phyloP scores from a whole-genome alignment of 768 basidiomycete species.

The Boletus sp. region DNA sequence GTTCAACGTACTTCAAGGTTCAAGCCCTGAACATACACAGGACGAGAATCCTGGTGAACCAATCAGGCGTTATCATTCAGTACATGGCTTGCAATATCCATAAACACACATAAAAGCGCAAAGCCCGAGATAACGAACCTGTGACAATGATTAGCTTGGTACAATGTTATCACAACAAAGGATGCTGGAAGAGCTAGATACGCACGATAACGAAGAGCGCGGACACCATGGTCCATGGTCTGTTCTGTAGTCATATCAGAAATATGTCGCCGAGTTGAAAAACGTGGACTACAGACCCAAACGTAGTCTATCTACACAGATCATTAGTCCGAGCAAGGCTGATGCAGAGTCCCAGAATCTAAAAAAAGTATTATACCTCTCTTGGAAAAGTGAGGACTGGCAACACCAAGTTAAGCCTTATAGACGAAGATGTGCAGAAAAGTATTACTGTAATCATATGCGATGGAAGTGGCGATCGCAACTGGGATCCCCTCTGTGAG shows the following conservation, averaged over 20 bases:
- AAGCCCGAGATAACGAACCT: slow-evolving; percentile 5
- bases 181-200: background rate
- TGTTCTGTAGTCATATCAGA: background rate
- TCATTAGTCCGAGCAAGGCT: background rate
- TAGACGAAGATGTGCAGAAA: too few species aligned
- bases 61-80: background rate
- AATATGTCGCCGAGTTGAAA: background rate
- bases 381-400: slow-evolving; percentile 1
- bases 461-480: too few species aligned
- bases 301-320: background rate
- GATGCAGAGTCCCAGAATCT: background rate
- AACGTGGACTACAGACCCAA: background rate
- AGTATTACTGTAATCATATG: too few species aligned
- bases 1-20: background rate
- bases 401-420: too few species aligned
- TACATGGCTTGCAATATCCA: background rate
- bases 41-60: background rate
- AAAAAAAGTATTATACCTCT: background rate
- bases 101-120: background rate
- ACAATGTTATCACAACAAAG: background rate
- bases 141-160: background rate
- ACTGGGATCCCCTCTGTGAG: too few species aligned
- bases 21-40: background rate
- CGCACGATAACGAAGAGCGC: background rate
- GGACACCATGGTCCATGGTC: background rate